These are phyloP conservation scores for Botrytis fabae DNA, from an alignment of 2,329 filamentous ascomycete species.

Conservation along the genomic window DNA sequence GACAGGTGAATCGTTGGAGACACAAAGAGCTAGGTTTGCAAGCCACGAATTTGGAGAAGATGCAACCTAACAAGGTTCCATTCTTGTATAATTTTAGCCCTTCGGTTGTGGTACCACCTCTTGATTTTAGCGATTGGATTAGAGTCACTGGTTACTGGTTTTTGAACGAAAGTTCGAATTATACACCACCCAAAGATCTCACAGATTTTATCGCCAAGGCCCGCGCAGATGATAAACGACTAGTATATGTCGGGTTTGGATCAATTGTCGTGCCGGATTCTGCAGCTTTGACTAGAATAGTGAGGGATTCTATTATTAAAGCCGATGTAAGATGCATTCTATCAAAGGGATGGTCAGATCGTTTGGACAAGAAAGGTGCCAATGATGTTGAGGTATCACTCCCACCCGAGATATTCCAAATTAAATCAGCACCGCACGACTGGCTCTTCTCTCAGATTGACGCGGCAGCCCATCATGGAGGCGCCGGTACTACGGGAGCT, in stretches of 20 bases:
- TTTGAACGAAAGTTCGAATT: conserved; percentile 71
- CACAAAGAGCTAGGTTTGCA: conserved; percentile 76
- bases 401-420: conserved; percentile 80
- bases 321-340: conserved; percentile 93
- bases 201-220: conserved; percentile 81
- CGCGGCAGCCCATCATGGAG: conserved; percentile 90
- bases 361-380: conserved; percentile 60
- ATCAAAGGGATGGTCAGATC: conserved; percentile 96
- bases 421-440: conserved; percentile 90
- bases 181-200: conserved; percentile 74
- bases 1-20: conserved; percentile 91
- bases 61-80: conserved; percentile 96
- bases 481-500: conserved; percentile 91
- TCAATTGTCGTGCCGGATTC: conserved; percentile 94
- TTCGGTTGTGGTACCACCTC: conserved; percentile 85
- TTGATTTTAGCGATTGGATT: conserved; percentile 98
- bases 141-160: conserved; percentile 98
- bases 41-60: conserved; percentile 80
- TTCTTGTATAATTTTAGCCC: conserved; percentile 98
- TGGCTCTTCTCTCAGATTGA: conserved; percentile 96
- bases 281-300: conserved; percentile 83
- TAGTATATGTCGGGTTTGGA: conserved; percentile 96
- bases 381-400: conserved; percentile 61
- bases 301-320: conserved; percentile 86
- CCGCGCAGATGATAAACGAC: conserved; percentile 77